These are phyloP conservation scores for Scedosporium apiospermum DNA, from an alignment of 2,329 filamentous ascomycete genomes.

Conservation along the genomic window DNA sequence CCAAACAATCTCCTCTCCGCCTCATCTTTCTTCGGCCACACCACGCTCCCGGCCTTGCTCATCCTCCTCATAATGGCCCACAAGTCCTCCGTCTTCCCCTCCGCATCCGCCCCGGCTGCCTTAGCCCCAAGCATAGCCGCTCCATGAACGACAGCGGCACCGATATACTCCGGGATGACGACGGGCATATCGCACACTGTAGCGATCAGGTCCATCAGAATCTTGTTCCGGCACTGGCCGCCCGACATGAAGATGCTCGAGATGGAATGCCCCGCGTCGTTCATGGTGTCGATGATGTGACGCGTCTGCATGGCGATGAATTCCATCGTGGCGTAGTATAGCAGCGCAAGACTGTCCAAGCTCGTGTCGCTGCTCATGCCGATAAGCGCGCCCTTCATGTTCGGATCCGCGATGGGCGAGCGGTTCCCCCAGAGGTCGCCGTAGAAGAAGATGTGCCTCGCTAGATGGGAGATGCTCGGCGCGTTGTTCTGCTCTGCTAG, in stretches of 20 bases:
- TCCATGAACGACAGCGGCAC: slow-evolving; percentile 94
- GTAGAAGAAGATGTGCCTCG: slow-evolving; percentile 96
- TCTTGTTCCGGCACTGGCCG: slow-evolving; percentile 90
- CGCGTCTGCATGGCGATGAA: slow-evolving; percentile 96
- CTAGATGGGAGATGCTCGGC: slow-evolving; percentile 75
- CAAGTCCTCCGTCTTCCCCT: slow-evolving; percentile 70
- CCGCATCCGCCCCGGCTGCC: slow-evolving; percentile 62
- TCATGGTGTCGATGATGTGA: slow-evolving; percentile 94
- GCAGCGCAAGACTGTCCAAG: slow-evolving; percentile 75
- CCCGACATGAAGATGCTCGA: slow-evolving; percentile 97
- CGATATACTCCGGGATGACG: slow-evolving; percentile 84
- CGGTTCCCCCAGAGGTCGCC: slow-evolving; percentile 96
- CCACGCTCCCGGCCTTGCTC: slow-evolving; percentile 83
- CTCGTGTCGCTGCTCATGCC: slow-evolving; percentile 81
- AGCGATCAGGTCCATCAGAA: slow-evolving; percentile 85
- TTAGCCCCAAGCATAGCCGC: slow-evolving; percentile 97
- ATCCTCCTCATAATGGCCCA: slow-evolving; percentile 98
- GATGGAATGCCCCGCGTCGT: slow-evolving; percentile 77
- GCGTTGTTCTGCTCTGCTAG: slow-evolving; percentile 60
- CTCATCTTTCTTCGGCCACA: slow-evolving; percentile 62
- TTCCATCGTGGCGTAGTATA: slow-evolving; percentile 95
- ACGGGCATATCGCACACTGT: slow-evolving; percentile 89
- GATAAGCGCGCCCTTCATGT: slow-evolving; percentile 85
- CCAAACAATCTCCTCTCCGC: slow-evolving; percentile 71
- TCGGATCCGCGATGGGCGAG: slow-evolving; percentile 82